A percentile compares a stretch with the other conserved stretches of the same genome.
Conservation (phyloP, 116 monocot genomes). For the Zostera marina region DNA sequence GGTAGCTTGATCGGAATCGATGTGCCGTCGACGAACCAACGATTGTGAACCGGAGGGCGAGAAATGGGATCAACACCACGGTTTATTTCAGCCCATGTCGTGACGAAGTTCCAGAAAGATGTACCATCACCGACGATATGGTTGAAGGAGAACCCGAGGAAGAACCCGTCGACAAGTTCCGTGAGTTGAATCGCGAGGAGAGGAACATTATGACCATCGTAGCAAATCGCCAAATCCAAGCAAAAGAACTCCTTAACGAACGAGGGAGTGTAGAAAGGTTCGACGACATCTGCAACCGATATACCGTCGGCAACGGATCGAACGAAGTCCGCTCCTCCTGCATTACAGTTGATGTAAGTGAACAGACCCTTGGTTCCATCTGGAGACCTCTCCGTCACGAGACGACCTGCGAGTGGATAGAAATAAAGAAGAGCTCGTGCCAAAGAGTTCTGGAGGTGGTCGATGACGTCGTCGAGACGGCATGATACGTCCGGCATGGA, state of each 20-base stretch:
- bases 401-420: conserved; percentile 33
- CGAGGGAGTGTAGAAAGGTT: conserved; percentile 10
- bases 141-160: conserved; percentile 60
- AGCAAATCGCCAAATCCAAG: conserved; percentile 15
- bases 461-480: neutral
- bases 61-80: conserved; percentile 8
- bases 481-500: neutral
- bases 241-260: conserved; percentile 28
- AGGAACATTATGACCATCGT: conserved; percentile 29
- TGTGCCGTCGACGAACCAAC: conserved; percentile 22
- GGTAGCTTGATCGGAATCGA: conserved; percentile 28
- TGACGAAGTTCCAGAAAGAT: conserved; percentile 43
- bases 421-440: conserved; percentile 14
- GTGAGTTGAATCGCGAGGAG: conserved; percentile 37
- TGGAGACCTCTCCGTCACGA: conserved; percentile 3
- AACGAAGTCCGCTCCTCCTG: conserved; percentile 25
- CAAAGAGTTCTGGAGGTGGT: conserved; percentile 15
- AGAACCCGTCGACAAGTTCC: conserved; percentile 44
- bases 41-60: conserved; percentile 24
- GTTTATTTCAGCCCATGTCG: conserved; percentile 48
- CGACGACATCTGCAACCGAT: conserved; percentile 19
- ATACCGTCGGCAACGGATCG: conserved; percentile 12
- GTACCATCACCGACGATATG: conserved; percentile 51
- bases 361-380: neutral
- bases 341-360: conserved; percentile 21